Base-by-base conservation (phyloP, 1,284 basidiomycete species). In the Tilletiaria anomala region DNA sequence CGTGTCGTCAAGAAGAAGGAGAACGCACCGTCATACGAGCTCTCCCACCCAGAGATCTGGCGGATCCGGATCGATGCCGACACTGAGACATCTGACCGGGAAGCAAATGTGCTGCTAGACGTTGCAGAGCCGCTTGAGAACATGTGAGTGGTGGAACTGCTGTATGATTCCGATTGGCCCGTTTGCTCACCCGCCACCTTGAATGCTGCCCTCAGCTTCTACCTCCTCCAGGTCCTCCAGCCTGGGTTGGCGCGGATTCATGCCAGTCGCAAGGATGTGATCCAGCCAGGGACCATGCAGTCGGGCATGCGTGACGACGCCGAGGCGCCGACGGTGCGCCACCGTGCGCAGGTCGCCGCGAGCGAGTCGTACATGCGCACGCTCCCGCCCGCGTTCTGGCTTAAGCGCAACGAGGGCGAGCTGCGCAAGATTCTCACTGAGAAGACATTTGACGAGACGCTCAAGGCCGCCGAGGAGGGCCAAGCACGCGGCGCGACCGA, bases 281-380 rank as follows among this genome's bases (percentile, higher is more conserved):
- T 59, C 45, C 56, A 58, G 47, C 50, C 51, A 33, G 58, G 58
- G 39, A 58, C 58, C 44, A 51, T 54, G 44, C 49, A 57, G 45
- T 41, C 45, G 19, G 54, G 57, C 42, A 43, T 51, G 34, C 54
- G 56, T 33, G 56, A 58, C 44, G 52, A 56, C 43, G 50, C 40
- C 43, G 58, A 58, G 23, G 49, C 44, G 10, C 54, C 57, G 32
- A 48, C 57, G 19, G 50, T 55, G 43, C 52, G 58, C 37, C 55
- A 57, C 48, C 54, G 51, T 37, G 58, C 58, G 39, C 41, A 54
- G 43, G 52, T 61, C 26, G 58, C 56, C 34, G 47, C 49, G 33
- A 49, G 44, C 47, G 58, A 61, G 43, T 51, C 53, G 44, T 54
- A 57, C 48, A 40, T 47, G 36, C 54, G 58, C 40, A 48, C 45